Evolutionary conservation across 2,329 filamentous ascomycete genomes (phyloP), one percentile per base, ranked within the genome.

Genomic region (Diaporthe aspalathi): DNA sequence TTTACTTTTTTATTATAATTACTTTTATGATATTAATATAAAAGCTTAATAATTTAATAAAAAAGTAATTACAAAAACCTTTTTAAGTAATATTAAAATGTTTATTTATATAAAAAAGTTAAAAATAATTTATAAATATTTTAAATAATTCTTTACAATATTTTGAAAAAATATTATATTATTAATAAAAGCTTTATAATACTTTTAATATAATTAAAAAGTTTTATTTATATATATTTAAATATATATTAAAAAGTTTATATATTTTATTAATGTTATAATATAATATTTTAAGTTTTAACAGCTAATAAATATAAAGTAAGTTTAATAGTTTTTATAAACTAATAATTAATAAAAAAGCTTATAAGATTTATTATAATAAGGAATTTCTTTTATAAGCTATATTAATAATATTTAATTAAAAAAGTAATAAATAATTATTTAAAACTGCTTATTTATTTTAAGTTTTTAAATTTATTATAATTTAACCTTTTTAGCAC

Each of bases 401-500:
- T 5, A 12, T 7, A 5, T 69, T 38, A 40, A 69, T 52, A 12
- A 69, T 17, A 22, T 69, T n/a, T 5, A 17, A 24, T 35, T 62
- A 69, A 43, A 62, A 14, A 1, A 17, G 43, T 17, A 69, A 20
- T 2, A 12, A 17, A 16, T 69, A 69, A 24, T 52, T 62, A 69
- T 69, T 52, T n/a, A 49, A 14, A n/a, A 69, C 17, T 16, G 11
- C 53, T 17, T 50, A 52, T 2, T 69, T 69, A 69, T 69, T 69
- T 16, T n/a, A n/a, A n/a, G n/a, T 16, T 9, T 50, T 16, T 27
- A 68, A 29, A 17, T 60, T 38, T 2, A 60, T 27, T 7, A 68
- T 17, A 11, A 43, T 20, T 17, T 22, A n/a, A 2, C 35, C 12
- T 17, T 68, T 68, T n/a, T n/a, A n/a, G n/a, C n/a, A n/a, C n/a